These are phyloP conservation scores for Delonix regia DNA, from an alignment of 306 rosid species.

Conservation along the genomic window DNA sequence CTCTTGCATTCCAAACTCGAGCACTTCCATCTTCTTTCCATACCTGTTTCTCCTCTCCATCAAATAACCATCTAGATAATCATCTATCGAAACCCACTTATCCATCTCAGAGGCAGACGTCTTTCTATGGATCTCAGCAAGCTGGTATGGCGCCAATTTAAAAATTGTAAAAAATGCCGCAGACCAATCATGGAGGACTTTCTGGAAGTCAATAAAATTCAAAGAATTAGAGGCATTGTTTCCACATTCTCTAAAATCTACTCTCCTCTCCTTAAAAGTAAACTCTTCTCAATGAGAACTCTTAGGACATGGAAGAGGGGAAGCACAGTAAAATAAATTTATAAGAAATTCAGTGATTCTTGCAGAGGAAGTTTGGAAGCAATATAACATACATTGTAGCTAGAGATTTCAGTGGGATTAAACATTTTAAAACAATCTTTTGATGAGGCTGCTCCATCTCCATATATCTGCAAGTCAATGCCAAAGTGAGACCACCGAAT, in stretches of 20 bases:
- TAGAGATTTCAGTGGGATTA: constrained; percentile 71
- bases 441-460: constrained; percentile 73
- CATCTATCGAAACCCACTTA: constrained; percentile 85
- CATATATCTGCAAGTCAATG: constrained; percentile 70
- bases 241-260: constrained; percentile 5
- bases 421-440: constrained; percentile 95
- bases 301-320: background rate
- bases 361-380: constrained; percentile 26
- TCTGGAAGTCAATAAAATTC: constrained; percentile 53
- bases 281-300: background rate
- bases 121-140: constrained; percentile 49
- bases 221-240: constrained; percentile 29
- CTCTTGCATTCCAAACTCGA: constrained; percentile 95
- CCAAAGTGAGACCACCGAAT: constrained; percentile 14
- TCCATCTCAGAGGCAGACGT: constrained; percentile 48
- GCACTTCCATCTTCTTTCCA: constrained; percentile 93
- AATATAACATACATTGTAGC: constrained; percentile 64
- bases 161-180: constrained; percentile 85
- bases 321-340: constrained; percentile 9
- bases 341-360: constrained; percentile 16
- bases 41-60: constrained; percentile 91
- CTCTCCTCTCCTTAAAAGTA: constrained; percentile 15
- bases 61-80: constrained; percentile 88
- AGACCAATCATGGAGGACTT: constrained; percentile 83
- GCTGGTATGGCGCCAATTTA: constrained; percentile 63